Evolutionary conservation across 306 rosid species (phyloP).

Genomic region (Spatholobus suberectus): DNA sequence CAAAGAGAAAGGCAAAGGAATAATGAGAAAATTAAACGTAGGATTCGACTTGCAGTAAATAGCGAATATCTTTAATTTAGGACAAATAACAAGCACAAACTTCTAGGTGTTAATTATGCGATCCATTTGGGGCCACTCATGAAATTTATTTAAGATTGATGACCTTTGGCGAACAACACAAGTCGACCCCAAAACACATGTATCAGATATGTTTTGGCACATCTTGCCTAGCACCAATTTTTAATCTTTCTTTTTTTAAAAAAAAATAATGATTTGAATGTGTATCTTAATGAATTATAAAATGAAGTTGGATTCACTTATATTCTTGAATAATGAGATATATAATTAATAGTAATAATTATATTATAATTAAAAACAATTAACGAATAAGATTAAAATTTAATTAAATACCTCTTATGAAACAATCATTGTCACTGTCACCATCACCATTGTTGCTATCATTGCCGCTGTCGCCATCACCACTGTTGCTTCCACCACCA

Average conservation of each 20-base stretch:
- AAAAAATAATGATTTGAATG: neutral
- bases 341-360: no score
- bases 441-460: no score
- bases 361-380: no score
- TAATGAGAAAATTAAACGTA: neutral
- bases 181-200: no score
- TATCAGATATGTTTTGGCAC: no score
- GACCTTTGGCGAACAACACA: no score
- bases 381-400: no score
- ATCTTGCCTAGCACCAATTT: neutral
- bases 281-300: neutral
- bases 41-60: neutral
- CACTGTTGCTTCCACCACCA: no score
- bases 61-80: neutral
- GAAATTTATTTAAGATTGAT: neutral
- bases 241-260: no score
- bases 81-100: neutral
- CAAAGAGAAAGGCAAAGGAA: neutral
- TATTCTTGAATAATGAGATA: neutral
- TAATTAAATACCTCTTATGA: no score
- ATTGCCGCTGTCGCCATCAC: no score
- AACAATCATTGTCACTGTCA: no score
- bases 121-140: neutral
- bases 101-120: neutral
- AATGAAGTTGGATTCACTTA: neutral